Evolutionary conservation across 2,329 filamentous ascomycete species (phyloP).

Genomic region (Dactylonectria macrodidyma): DNA sequence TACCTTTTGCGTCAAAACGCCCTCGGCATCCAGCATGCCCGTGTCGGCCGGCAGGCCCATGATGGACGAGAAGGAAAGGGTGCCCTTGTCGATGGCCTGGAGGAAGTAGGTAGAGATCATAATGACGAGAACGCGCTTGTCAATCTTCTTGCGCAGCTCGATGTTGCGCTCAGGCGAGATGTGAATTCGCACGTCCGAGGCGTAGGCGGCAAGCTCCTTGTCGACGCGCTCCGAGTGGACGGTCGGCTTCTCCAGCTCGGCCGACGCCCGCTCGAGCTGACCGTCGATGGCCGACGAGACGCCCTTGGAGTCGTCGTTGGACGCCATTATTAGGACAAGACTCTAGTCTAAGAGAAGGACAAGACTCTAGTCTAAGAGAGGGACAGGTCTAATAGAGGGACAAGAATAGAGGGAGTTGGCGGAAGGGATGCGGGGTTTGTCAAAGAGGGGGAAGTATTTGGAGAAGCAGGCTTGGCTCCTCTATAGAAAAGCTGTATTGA

Average conservation of each 20-base stretch:
- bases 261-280: constrained; percentile 34
- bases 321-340: constrained; percentile 25
- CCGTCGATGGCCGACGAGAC: constrained; percentile 21
- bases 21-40: constrained; percentile 57
- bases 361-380: not conserved
- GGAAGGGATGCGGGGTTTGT: not conserved
- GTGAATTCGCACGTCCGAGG: constrained; percentile 66
- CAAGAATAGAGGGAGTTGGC: not conserved
- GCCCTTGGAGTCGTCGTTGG: constrained; percentile 16
- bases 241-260: constrained; percentile 60
- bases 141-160: constrained; percentile 75
- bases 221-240: constrained; percentile 69
- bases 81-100: constrained; percentile 79
- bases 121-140: constrained; percentile 76
- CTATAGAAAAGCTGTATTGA: no score
- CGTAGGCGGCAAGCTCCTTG: constrained; percentile 77
- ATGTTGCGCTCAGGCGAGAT: constrained; percentile 73
- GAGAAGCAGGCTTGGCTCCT: no score
- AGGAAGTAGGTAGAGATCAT: constrained; percentile 84
- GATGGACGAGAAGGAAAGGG: constrained; percentile 75
- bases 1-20: constrained; percentile 42
- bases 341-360: no score
- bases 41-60: constrained; percentile 72
- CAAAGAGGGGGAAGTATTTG: no score
- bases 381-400: not conserved